phyloP scores from a whole-genome alignment of 2,329 filamentous ascomycete genomes.

The Aspergillus alliaceus region DNA sequence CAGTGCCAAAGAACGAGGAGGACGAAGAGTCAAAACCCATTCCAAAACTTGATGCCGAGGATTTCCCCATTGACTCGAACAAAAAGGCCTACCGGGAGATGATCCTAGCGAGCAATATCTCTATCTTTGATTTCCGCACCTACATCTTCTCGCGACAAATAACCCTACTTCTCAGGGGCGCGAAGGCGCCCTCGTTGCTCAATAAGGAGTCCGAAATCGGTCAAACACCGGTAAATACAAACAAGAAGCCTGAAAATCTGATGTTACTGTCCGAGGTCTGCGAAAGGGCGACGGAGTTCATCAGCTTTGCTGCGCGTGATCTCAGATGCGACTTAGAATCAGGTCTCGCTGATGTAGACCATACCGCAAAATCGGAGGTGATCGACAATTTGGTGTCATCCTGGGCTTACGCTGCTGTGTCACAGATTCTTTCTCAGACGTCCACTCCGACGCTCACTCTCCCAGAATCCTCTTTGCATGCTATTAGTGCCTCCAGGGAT shows the following conservation, averaged over 20 bases:
- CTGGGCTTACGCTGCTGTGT: conserved; percentile 47
- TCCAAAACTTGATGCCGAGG: conserved; percentile 28
- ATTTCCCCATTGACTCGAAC: conserved; percentile 52
- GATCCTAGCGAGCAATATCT: conserved; percentile 92
- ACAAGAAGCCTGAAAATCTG: conserved; percentile 69
- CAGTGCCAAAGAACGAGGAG: conserved; percentile 29
- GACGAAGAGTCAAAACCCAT: conserved; percentile 26
- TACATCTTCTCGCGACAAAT: conserved; percentile 93
- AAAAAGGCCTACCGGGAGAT: conserved; percentile 84
- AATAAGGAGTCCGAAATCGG: conserved; percentile 26
- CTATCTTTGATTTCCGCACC: conserved; percentile 89
- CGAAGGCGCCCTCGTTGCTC: conserved; percentile 56
- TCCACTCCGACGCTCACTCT: conserved; percentile 36
- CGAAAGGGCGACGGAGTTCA: conserved; percentile 77
- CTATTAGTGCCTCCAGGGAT: conserved; percentile 24
- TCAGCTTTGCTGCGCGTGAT: conserved; percentile 74
- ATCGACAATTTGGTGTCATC: conserved; percentile 50
- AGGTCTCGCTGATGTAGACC: conserved; percentile 52
- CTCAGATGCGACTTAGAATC: conserved; percentile 74
- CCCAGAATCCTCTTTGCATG: conserved; percentile 37
- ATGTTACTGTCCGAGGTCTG: conserved; percentile 83
- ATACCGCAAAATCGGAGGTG: conserved; percentile 32
- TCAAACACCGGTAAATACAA: conserved; percentile 51
- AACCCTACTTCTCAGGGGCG: conserved; percentile 74
- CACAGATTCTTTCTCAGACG: conserved; percentile 46